Evolutionary conservation across 1,284 basidiomycete genomes (phyloP).

Genomic region (Trichosporon sp.): DNA sequence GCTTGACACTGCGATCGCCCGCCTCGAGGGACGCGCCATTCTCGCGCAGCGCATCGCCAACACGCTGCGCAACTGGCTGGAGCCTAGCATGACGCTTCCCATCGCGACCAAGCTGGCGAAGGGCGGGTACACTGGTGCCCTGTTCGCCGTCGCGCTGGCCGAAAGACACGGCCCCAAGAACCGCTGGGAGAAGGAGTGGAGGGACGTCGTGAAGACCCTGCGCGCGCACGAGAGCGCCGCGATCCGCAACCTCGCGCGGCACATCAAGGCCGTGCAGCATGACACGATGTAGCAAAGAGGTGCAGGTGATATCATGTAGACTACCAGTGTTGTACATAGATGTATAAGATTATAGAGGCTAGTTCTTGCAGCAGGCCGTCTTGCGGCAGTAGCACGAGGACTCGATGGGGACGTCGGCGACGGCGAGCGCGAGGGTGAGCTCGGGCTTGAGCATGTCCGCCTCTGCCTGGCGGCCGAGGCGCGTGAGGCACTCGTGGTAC

Average conservation of each 20-base stretch:
- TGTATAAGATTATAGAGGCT: background rate
- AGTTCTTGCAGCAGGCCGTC: background rate
- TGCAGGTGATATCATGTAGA: background rate
- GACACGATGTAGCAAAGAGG: background rate
- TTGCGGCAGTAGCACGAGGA: constrained; percentile 36
- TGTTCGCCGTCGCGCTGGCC: background rate
- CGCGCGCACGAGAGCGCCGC: background rate
- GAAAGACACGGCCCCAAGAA: background rate
- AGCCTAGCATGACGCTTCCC: background rate
- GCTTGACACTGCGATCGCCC: background rate
- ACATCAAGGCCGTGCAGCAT: background rate
- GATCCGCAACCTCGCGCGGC: background rate
- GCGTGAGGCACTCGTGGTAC: constrained; percentile 40
- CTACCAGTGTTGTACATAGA: background rate
- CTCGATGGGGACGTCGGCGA: constrained; percentile 37
- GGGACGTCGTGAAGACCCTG: background rate
- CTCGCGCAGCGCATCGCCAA: background rate
- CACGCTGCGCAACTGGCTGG: background rate
- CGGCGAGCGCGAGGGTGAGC: constrained; percentile 33
- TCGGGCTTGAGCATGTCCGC: constrained; percentile 31
- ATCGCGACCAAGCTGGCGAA: background rate
- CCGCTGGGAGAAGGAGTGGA: background rate
- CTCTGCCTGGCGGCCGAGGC: constrained; percentile 30
- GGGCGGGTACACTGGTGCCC: background rate
- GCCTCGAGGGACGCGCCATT: background rate